Evolutionary conservation across 306 rosid species (phyloP), one percentile per base, ranked within the genome.

Genomic region (Vigna radiata): DNA sequence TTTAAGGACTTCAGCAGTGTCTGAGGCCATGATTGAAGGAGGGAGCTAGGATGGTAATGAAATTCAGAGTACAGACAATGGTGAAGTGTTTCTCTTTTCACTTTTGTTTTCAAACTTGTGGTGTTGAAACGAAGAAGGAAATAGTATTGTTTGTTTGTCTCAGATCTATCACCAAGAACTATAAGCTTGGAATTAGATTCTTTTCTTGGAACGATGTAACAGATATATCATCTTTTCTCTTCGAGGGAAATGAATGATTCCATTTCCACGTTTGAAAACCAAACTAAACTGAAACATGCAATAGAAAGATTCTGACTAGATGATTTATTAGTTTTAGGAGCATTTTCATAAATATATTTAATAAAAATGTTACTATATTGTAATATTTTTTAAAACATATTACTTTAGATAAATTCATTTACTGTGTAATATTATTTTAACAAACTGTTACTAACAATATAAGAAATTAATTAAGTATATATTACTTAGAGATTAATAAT

Each of bases 21-120:
- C 74, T 27, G 59, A 69, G 58, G 74, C 74, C 74, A 69, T 69
- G 44, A 37, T 37, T 21, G 41, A 63, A 19, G 36, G 65, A 54
- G 2, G 27, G 14, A 18, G 2, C 29, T 9, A 8, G 29, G 60
- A 12, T 27, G 39, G 18, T 4, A n/a, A 31, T 23, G n/a, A 56
- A 36, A 12, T 21, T 21, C n/a, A 56, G 36, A 25, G 13, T 21
- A 5, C 7, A 21, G 13, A 13, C 5, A 59, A 25, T 59, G 65
- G 13, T 5, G n/a, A 58, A 19, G 6, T 18, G 8, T 15, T 21
- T 16, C 9, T 3, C 23, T 1, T 10, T 3, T 55, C 33, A 23
- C 27, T 8, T 54, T 18, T 18, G 29, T 18, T 33, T 52, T 17
- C 59, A 5, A 19, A 1, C 33, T 21, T 21, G 1, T 10, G 15